Evolutionary conservation across 2,329 filamentous ascomycete species (phyloP), one percentile per base, ranked within the genome.

Genomic region (Rachicladosporium sp.): DNA sequence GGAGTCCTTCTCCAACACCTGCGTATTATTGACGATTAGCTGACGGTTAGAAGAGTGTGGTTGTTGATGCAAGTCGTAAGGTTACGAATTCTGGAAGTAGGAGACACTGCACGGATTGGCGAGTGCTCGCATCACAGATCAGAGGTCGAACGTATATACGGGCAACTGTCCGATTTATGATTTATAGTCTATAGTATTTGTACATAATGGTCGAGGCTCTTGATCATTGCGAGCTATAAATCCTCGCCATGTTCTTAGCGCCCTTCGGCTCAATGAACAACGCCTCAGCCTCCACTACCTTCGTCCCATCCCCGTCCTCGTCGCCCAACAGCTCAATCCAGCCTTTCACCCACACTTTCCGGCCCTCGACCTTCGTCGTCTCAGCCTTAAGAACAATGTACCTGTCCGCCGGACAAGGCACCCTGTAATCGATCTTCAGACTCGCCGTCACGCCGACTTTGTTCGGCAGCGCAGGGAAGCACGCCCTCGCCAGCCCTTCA

Each of bases 321-420:
- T 69, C 62, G 43, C 74, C 74, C 44, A 96, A 63, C 40, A 84
- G 80, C 71, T 94, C 87, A 52, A 96, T 79, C 50, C 76, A 74
- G 1, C 86, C 91, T 63, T 83, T 80, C 1, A 95, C 86, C 86
- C 86, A 95, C 9, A 87, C 89, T 67, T 96, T 96, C 46, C 91
- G 73, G 1, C 91, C 89, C 57, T 96, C 87, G 1, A 89, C 82
- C 65, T 82, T 88, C 7, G 75, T 79, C 12, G 88, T 94, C 57
- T 77, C 74, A 3, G 85, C 88, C 45, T 74, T 72, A 43, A 98
- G 64, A 33, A 93, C 84, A 23, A 93, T 67, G 56, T 82, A 91
- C 44, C 74, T 74, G 13, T 76, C 74, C 4, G 87, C 86, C 51
- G 74, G 76, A 33, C 82, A 80, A 4, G 91, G 91, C 45, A 76